These are phyloP conservation scores for Rhododendron williamsianum DNA, from an alignment of 148 eudicot genomes.

Conservation along the genomic window DNA sequence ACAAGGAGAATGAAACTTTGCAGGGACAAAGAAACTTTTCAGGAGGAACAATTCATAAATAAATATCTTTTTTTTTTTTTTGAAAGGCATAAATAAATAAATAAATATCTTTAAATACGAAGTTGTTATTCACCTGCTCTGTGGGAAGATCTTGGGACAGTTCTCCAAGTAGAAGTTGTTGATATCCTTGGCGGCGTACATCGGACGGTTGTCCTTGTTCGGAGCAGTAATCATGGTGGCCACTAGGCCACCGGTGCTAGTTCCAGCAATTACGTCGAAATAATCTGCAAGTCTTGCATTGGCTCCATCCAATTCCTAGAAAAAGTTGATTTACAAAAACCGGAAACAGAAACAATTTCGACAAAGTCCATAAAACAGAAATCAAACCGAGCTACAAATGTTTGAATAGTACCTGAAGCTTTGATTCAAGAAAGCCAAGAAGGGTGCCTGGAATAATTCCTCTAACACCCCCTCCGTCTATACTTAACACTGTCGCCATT, in stretches of 20 bases:
- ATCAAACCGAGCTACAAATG: background rate
- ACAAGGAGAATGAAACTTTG: background rate
- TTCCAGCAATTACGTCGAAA: slow-evolving; percentile 40
- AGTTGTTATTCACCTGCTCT: slow-evolving; percentile 15
- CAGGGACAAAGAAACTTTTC: background rate
- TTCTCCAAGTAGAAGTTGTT: slow-evolving; percentile 27
- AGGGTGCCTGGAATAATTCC: slow-evolving; percentile 26
- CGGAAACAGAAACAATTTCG: background rate
- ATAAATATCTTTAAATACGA: background rate
- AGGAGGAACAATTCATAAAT: background rate
- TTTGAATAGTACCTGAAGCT: slow-evolving; percentile 24
- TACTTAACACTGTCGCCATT: slow-evolving; percentile 23
- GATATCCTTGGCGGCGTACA: slow-evolving; percentile 31
- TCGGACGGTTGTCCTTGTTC: slow-evolving; percentile 25
- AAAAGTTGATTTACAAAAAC: background rate
- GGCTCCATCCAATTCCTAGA: slow-evolving; percentile 33
- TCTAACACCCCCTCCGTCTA: slow-evolving; percentile 31
- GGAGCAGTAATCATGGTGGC: slow-evolving; percentile 40
- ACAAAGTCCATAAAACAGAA: background rate
- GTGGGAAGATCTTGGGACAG: slow-evolving; percentile 34
- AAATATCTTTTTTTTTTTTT: background rate
- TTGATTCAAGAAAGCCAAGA: slow-evolving; percentile 23
- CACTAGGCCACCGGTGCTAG: slow-evolving; percentile 40
- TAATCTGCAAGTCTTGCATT: slow-evolving; percentile 32
- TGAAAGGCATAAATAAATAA: too few relatives aligned